Base-by-base conservation (phyloP, 768 basidiomycete genomes). In the Leccinum subgranulosum region DNA sequence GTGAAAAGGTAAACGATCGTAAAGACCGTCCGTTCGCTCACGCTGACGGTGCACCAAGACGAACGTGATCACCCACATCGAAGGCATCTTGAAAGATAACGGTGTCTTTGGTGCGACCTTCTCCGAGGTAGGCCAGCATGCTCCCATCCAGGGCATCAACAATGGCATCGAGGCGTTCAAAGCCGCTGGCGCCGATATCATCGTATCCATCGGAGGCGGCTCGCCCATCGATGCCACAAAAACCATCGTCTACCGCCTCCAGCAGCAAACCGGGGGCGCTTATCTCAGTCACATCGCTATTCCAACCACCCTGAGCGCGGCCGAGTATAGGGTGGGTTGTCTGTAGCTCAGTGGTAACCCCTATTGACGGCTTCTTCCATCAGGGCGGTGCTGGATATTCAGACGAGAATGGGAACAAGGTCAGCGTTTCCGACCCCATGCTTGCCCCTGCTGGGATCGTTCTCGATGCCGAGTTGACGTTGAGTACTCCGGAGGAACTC, bases 211-310 rank as follows among this genome's bases (percentile, higher is more conserved):
- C 45, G 91, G 91, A 3, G 90, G 91, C 23, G 91, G 90, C 50
- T 91, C 89, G 1, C 88, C 90, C 12, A 77, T 92, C 57, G 91
- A 92, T 68, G 88, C 86, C 2, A 75, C 87, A 21, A 92, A 93
- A 67, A 84, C 84, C 0, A 86, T 92, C 28, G 67, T 87, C 8
- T 86, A 84, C 68, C 78, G 81, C 51, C 73, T 85, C 31, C 83
- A 87, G 61, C 72, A 85, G 58, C 81, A 85, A 58, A 70, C 63
- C 3, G 84, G 82, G 2, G 82, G 80, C 1, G 72, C 73, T 5
- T 84, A 79, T 50, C 70, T 82, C 50, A 77, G 72, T 19, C 89
- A 91, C 62, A 88, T 93, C 51, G 87, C 90, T 15, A 85, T 92
- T 56, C 91, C 91, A 0, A 93, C 90, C 7, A 91, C 90, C 5